Evolutionary conservation across 495 filamentous ascomycete genomes (phyloP).

Genomic region (Penicillium alfredii): DNA sequence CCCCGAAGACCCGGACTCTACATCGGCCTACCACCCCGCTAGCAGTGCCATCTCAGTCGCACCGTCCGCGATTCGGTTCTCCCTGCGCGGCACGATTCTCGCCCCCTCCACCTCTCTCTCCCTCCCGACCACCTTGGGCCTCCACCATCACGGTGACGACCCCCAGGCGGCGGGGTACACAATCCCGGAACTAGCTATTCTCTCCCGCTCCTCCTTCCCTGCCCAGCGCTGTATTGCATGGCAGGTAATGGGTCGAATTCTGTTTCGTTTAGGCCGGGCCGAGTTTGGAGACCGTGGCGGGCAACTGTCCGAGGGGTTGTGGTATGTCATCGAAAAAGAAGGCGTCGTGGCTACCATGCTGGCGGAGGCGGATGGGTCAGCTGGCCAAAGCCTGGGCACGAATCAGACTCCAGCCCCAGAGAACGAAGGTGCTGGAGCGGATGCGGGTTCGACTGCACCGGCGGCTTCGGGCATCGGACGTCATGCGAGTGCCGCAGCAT

Average conservation of each 20-base stretch:
- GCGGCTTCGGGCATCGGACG: conserved; percentile 34
- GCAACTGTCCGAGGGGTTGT: conserved; percentile 57
- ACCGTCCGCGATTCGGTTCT: conserved; percentile 79
- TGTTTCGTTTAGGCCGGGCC: conserved; percentile 75
- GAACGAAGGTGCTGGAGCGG: background rate
- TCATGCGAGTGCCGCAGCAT: conserved; percentile 63
- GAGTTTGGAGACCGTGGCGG: conserved; percentile 64
- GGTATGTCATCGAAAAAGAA: conserved; percentile 71
- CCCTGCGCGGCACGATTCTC: conserved; percentile 72
- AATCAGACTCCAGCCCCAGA: conserved; percentile 4
- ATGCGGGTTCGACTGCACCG: conserved; percentile 5
- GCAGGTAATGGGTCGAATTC: conserved; percentile 78
- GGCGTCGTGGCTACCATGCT: conserved; percentile 66
- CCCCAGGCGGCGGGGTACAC: conserved; percentile 95
- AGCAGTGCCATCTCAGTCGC: conserved; percentile 57
- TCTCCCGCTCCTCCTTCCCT: conserved; percentile 76
- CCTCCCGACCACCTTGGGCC: conserved; percentile 66
- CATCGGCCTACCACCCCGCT: conserved; percentile 70
- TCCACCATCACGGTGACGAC: conserved; percentile 92
- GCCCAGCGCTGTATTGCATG: conserved; percentile 87
- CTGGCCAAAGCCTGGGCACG: conserved; percentile 6
- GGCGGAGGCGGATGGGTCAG: conserved; percentile 53
- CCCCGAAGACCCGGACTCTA: conserved; percentile 38
- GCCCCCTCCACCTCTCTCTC: conserved; percentile 64
- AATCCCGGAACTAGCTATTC: conserved; percentile 74